Evolutionary conservation across 768 basidiomycete genomes (phyloP), one percentile per base, ranked within the genome.

Genomic region (Terana coerulea): DNA sequence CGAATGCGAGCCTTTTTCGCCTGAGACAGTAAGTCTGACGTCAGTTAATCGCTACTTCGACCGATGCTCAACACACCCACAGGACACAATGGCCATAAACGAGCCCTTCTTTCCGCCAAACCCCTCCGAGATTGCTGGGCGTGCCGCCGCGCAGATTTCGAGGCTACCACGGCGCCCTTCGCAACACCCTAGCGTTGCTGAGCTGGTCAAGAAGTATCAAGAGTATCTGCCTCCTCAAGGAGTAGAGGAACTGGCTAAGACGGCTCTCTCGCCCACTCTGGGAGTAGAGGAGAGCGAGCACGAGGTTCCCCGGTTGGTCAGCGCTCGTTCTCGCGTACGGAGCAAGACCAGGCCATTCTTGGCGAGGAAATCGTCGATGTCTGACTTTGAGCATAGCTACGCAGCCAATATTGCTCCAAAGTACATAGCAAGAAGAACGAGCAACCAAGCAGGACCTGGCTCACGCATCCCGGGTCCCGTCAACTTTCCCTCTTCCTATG

Each of bases 341-440:
- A 75, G 63, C 55, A 79, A 75, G 57, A 73, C 72, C 29, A 80
- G 81, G 59, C 77, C 75, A 33, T 58, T 74, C 40, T 67, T 76
- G 36, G 60, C 69, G 12, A 77, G 73, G 62, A 82, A 81, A 56
- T 69, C 80, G 33, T 84, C 86, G 8, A 74, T 75, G 9, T 95
- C 93, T 5, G 94, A 95, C 63, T 91, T 91, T 48, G 94, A 95
- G 69, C 82, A 88, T 50, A 83, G 93, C 41, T 95, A 95, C 68
- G 92, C 93, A 3, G 89, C 86, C n/a, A 94, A 94, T 62, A 84
- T 93, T 52, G 92, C 91, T 1, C 86, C 91, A 2, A 77, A 80
- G 57, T 85, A 90, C 58, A 71, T 86, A 21, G 63, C 73, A 28
- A 75, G 81, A 39, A 75, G 81, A 47, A 63, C 76, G 4, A 50